These are phyloP conservation scores for Daldinia caldariorum DNA, from an alignment of 495 filamentous ascomycete species.

Conservation along the genomic window DNA sequence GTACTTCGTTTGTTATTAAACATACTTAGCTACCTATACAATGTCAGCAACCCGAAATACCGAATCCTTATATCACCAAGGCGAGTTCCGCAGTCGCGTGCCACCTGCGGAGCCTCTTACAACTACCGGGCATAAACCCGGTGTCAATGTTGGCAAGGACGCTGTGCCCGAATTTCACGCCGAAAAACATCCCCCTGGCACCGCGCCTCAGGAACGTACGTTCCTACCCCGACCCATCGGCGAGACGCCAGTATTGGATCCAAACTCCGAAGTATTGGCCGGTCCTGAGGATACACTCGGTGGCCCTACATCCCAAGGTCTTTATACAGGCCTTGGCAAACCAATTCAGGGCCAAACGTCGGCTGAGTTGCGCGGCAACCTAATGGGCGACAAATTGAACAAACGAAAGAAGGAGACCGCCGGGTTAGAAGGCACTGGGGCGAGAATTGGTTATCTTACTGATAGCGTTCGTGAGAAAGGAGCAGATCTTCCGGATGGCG, in stretches of 20 bases:
- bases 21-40: constrained; percentile 49
- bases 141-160: constrained; percentile 68
- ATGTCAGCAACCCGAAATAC: constrained; percentile 66
- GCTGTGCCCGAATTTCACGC: constrained; percentile 69
- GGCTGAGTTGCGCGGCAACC: constrained; percentile 64
- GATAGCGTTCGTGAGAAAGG: constrained; percentile 52
- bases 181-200: constrained; percentile 69
- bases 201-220: constrained; percentile 69
- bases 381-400: constrained; percentile 37
- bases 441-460: constrained; percentile 41
- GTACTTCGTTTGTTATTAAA: background rate
- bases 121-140: constrained; percentile 70
- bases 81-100: constrained; percentile 65
- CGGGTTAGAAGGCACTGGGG: constrained; percentile 66
- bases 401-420: constrained; percentile 62
- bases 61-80: constrained; percentile 64
- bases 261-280: constrained; percentile 14
- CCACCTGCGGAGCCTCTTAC: constrained; percentile 62
- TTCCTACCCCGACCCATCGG: constrained; percentile 64
- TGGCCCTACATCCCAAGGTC: constrained; percentile 70
- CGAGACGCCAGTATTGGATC: constrained; percentile 60
- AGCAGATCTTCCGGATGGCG: constrained; percentile 51
- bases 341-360: constrained; percentile 70
- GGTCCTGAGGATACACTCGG: constrained; percentile 63
- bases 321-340: constrained; percentile 69